Base-by-base conservation (phyloP, 2,329 filamentous ascomycete species). In the Bisporella sp. region DNA sequence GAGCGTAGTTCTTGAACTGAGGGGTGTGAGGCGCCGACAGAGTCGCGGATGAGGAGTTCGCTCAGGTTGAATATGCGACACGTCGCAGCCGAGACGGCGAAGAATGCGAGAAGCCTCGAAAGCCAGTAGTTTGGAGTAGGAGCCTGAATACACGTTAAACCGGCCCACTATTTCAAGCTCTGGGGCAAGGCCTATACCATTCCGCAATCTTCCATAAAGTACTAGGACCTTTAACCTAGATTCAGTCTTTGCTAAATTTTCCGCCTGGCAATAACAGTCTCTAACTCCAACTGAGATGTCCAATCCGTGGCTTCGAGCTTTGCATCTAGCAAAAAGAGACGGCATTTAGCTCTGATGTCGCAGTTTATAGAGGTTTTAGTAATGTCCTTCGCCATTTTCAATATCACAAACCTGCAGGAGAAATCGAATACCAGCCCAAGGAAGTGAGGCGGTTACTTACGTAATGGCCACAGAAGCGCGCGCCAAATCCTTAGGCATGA, bases 81-180 rank as follows among this genome's bases (percentile, higher is more conserved):
- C 82, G 55, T 85, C 82, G 59, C 81, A 85, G 29, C 82, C 82
- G 0, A 86, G 73, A 3, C 81, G 75, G 62, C 75, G 78, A 2
- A 86, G 74, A 41, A 85, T 81, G 0, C 82, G 70, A 2, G 71
- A 71, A 5, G 73, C 75, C 64, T 86, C 82, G 39, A 70, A 79
- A 1, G 82, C 80, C 2, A 84, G 68, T 0, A 85, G 70, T 4
- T 71, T 68, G 0, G 80, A 84, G 59, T 80, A 85, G 1, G 82
- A 85, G 31, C 77, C 59, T 28, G 37, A 13, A 28, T 40, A 13
- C 12, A 5, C 13, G 21, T 2, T 28, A 35, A 11, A 11, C 30
- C 5, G 7, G 4, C 28, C 28, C 21, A 3, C 31, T 8, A 30
- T 13, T 31, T 12, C 31, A 11, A 32, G 12, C 40, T 37, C 30